Percentiles rank a stretch among this genome's conserved stretches.
These are phyloP conservation scores for Fusarium tanahbumbuense DNA, from an alignment of 2,329 filamentous ascomycete genomes.

Conservation along the genomic window DNA sequence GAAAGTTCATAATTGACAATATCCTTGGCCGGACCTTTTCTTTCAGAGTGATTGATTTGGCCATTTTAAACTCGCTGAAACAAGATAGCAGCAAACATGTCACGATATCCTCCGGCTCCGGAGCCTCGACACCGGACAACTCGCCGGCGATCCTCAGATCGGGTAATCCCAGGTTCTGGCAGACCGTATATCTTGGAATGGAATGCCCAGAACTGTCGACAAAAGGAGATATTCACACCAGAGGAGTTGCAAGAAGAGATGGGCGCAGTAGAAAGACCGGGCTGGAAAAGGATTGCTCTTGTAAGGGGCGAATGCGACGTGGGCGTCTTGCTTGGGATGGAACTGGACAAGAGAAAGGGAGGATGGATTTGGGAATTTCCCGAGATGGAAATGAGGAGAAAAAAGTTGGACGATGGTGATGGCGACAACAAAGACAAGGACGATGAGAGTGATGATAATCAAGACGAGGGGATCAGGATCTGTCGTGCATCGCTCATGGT, in stretches of 20 bases:
- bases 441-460: not conserved
- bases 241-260: constrained; percentile 41
- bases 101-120: constrained; percentile 29
- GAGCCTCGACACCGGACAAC: constrained; percentile 34
- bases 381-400: constrained; percentile 23
- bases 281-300: constrained; percentile 41
- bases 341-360: constrained; percentile 24
- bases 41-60: not conserved
- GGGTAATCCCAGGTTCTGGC: constrained; percentile 19
- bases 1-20: not conserved
- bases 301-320: constrained; percentile 41
- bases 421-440: not conserved
- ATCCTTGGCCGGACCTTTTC: not conserved
- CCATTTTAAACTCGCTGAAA: not conserved
- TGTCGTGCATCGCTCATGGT: constrained; percentile 38
- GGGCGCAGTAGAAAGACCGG: constrained; percentile 22
- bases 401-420: not conserved
- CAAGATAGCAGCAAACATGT: constrained; percentile 18
- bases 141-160: constrained; percentile 39
- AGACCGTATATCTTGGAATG: constrained; percentile 43
- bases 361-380: constrained; percentile 46
- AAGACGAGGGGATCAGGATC: constrained; percentile 37
- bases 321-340: constrained; percentile 32
- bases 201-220: constrained; percentile 37
- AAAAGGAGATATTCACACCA: constrained; percentile 24